Base-by-base conservation (phyloP, 2,329 filamentous ascomycete genomes). In the Hypoxylon sp. region DNA sequence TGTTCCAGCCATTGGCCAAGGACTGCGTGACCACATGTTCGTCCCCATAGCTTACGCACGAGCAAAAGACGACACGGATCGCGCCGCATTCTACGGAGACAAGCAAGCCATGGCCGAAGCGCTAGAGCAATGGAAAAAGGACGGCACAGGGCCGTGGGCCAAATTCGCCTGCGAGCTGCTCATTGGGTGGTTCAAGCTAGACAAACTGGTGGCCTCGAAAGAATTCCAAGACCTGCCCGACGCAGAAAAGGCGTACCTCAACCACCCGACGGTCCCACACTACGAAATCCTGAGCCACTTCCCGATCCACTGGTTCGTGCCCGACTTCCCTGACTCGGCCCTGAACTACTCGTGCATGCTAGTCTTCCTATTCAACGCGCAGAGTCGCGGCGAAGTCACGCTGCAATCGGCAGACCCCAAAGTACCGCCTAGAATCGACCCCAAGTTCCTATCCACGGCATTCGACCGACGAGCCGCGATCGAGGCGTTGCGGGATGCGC, bases 261-360 rank as follows among this genome's bases (percentile, higher is more conserved):
- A 74, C 47, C 80, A 80, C 19, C 79, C 83, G 13, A 87, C 85
- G 0, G 81, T 90, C 1, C 89, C 89, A 0, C 83, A 86, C 52
- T 89, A 83, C 69, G 89, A 91, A 71, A 75, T 90, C 14, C 61
- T 84, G 8, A 83, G 80, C 1, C 83, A 86, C 63, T 80, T 84
- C 63, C 81, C 82, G 0, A 70, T 82, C 3, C 84, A 85, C 68
- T 81, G 74, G 73, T 78, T 81, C 59, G 61, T 82, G 0, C 84
- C 84, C 0, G 74, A 77, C 1, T 79, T 84, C 37, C 74, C 80
- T 0, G 57, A 73, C 3, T 11, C 54, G 35, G 14, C 46, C 6
- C 78, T 82, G 14, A 81, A 80, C 78, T 85, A 85, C 71, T 76
- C 80, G 0, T 81, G 79, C 31, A 66, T 86, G 3, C 66, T 82